phyloP scores from a whole-genome alignment of 169 alveolate species.

The Plasmodium gonderi region DNA sequence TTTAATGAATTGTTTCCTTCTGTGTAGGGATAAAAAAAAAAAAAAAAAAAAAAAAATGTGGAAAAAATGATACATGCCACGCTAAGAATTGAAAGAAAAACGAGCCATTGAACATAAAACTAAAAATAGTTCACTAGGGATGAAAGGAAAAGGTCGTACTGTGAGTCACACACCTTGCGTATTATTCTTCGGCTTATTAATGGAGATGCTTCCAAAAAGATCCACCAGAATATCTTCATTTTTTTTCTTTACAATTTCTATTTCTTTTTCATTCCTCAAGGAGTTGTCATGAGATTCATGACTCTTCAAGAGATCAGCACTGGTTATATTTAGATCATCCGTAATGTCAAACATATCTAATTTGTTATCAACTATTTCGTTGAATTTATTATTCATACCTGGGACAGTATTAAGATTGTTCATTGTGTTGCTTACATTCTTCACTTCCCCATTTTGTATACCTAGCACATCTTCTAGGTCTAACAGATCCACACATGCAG shows the following conservation, averaged over 20 bases:
- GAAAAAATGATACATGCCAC: too few species aligned
- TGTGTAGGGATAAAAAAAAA: background rate
- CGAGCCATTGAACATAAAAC: background rate
- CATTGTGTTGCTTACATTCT: background rate
- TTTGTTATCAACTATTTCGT: background rate
- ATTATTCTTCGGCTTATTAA: constrained; percentile 40
- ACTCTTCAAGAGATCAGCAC: background rate
- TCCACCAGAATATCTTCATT: constrained; percentile 75
- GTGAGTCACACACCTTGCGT: background rate
- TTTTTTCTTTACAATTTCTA: constrained; percentile 38
- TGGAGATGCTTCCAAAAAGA: constrained; percentile 60
- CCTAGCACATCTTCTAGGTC: constrained; percentile 73
- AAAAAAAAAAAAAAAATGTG: background rate
- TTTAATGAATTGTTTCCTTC: constrained; percentile 28
- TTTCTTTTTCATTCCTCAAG: background rate
- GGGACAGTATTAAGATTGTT: background rate
- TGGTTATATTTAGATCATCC: background rate
- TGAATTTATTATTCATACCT: background rate
- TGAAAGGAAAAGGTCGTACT: background rate
- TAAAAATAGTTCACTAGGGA: background rate
- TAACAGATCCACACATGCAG: constrained; percentile 20
- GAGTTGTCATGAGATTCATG: background rate
- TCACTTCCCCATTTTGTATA: constrained; percentile 19
- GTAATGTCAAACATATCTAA: constrained; percentile 4
- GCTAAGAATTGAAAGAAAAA: background rate